A percentile compares a stretch with the other conserved stretches of the same genome.
Evolutionary conservation across 495 filamentous ascomycete species (phyloP).

Genomic region (Xylaria grammica): DNA sequence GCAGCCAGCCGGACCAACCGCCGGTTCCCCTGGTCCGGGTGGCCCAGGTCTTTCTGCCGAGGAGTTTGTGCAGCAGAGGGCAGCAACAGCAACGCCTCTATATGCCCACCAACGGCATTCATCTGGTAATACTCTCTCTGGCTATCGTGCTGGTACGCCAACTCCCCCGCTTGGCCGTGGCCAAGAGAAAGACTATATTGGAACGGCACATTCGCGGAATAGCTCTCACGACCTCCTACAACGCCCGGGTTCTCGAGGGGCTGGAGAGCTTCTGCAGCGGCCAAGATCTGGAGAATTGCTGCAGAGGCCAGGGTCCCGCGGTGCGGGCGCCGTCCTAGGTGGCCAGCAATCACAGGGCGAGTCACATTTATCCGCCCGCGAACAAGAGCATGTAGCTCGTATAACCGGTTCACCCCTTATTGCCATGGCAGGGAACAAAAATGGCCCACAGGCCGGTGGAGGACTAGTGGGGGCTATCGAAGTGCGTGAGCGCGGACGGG

Average conservation of each 20-base stretch:
- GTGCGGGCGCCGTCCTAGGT: constrained; percentile 40
- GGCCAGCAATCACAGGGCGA: constrained; percentile 41
- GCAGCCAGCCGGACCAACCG: constrained; percentile 68
- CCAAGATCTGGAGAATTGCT: constrained; percentile 32
- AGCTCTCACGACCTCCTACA: constrained; percentile 46
- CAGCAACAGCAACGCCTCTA: constrained; percentile 54
- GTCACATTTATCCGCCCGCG: constrained; percentile 82
- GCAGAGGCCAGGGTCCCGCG: constrained; percentile 34
- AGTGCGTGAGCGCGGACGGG: constrained; percentile 74
- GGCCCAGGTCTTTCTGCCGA: constrained; percentile 61
- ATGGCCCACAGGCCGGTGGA: constrained; percentile 53
- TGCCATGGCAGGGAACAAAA: constrained; percentile 65
- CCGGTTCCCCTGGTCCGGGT: constrained; percentile 51
- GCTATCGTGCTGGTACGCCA: constrained; percentile 50
- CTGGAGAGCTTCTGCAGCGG: constrained; percentile 44
- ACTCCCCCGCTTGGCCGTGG: constrained; percentile 45
- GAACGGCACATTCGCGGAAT: constrained; percentile 52
- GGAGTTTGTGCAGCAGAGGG: constrained; percentile 86
- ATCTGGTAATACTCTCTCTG: constrained; percentile 57
- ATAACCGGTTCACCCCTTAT: constrained; percentile 84
- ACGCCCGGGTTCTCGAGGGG: constrained; percentile 42
- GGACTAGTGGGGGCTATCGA: constrained; percentile 80
- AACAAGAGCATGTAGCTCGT: constrained; percentile 92
- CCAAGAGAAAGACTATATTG: constrained; percentile 32
- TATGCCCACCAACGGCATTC: constrained; percentile 64